A percentile compares a stretch with the other conserved stretches of the same genome.
These are phyloP conservation scores for Trichoderma citrinoviride DNA, from an alignment of 2,329 filamentous ascomycete species.

Conservation along the genomic window DNA sequence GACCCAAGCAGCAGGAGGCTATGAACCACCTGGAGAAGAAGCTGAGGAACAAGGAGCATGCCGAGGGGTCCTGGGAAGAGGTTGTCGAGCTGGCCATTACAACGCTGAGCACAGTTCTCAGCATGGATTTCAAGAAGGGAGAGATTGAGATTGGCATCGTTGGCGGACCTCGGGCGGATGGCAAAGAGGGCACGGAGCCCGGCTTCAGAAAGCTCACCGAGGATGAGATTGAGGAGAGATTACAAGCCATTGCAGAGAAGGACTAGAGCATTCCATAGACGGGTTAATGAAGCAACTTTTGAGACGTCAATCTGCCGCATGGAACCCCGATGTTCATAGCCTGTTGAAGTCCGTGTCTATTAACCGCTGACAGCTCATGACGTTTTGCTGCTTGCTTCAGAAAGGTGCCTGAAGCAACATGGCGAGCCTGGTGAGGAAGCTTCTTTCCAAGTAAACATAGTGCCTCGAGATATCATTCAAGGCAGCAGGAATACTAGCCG, in stretches of 20 bases:
- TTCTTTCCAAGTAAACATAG: background rate
- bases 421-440: too few species aligned
- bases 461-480: background rate
- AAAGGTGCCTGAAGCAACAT: background rate
- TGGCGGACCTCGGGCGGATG: constrained; percentile 78
- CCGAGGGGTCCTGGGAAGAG: constrained; percentile 91
- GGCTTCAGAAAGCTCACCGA: constrained; percentile 87
- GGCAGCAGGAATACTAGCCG: background rate
- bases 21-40: constrained; percentile 99
- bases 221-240: constrained; percentile 96
- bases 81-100: constrained; percentile 97
- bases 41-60: constrained; percentile 97
- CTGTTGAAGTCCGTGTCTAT: background rate
- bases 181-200: constrained; percentile 75
- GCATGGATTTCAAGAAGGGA: constrained; percentile 99
- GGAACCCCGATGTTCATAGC: too few species aligned
- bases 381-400: background rate
- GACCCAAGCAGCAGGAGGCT: constrained; percentile 97
- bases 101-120: constrained; percentile 90
- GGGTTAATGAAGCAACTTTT: constrained; percentile 24
- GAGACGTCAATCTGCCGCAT: constrained; percentile 1
- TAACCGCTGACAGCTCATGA: background rate
- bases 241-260: constrained; percentile 98
- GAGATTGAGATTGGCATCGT: constrained; percentile 98
- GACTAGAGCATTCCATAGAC: constrained; percentile 59